Evolutionary conservation across 495 filamentous ascomycete genomes (phyloP).

Genomic region (Saxispiralis lemnorum): DNA sequence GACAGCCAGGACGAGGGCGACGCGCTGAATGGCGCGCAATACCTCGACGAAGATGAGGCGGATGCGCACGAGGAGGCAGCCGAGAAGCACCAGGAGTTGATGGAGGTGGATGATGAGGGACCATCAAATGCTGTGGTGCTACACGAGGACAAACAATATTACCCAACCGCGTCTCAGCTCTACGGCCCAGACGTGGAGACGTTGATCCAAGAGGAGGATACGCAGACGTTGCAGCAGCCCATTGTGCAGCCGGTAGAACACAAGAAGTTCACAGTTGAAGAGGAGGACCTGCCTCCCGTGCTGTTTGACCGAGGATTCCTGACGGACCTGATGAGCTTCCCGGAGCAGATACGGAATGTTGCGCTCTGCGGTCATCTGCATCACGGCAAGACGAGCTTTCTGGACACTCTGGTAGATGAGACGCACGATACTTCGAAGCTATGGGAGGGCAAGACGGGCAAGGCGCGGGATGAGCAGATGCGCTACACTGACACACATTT

Average conservation of each 20-base stretch:
- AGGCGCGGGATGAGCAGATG: slow-evolving; percentile 73
- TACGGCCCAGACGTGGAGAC: slow-evolving; percentile 91
- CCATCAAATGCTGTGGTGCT: slow-evolving; percentile 91
- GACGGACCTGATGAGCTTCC: slow-evolving; percentile 90
- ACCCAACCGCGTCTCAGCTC: slow-evolving; percentile 85
- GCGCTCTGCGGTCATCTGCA: slow-evolving; percentile 85
- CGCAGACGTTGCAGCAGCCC: slow-evolving; percentile 75
- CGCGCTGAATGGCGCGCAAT: slow-evolving; percentile 50
- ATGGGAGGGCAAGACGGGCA: slow-evolving; percentile 61
- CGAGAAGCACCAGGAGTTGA: slow-evolving; percentile 54
- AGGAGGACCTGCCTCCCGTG: slow-evolving; percentile 70
- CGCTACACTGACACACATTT: slow-evolving; percentile 86
- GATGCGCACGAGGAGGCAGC: slow-evolving; percentile 24
- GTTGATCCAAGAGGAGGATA: slow-evolving; percentile 91
- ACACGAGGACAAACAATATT: slow-evolving; percentile 99
- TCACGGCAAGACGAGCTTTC: slow-evolving; percentile 92
- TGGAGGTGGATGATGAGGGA: slow-evolving; percentile 89
- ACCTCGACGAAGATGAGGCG: slow-evolving; percentile 48
- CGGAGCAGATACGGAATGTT: slow-evolving; percentile 82
- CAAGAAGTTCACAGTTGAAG: slow-evolving; percentile 89
- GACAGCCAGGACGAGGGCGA: slow-evolving; percentile 66
- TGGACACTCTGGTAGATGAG: slow-evolving; percentile 94
- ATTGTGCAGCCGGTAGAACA: slow-evolving; percentile 85
- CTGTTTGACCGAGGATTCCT: slow-evolving; percentile 78
- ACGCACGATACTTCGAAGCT: slow-evolving; percentile 63